A percentile compares a stretch with the other conserved stretches of the same genome.
These are phyloP conservation scores for Cutaneotrichosporon cyanovorans DNA, from an alignment of 1,284 basidiomycete species.

Conservation along the genomic window DNA sequence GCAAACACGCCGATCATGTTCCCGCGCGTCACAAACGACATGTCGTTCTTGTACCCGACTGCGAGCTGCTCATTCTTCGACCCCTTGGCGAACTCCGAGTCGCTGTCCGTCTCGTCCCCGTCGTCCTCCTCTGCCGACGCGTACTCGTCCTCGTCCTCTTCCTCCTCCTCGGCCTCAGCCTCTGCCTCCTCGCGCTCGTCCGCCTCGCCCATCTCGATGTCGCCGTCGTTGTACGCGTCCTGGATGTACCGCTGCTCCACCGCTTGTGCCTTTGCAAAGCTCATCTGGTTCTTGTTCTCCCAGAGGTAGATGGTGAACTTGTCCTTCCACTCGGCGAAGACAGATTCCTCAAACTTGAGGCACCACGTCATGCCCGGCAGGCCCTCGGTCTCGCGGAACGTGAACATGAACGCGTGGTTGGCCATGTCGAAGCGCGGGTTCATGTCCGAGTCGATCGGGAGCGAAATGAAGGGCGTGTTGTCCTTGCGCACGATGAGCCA, in stretches of 20 bases:
- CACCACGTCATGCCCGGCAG: slow-evolving; percentile 68
- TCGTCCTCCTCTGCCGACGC: slow-evolving; percentile 49
- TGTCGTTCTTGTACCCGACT: slow-evolving; percentile 91
- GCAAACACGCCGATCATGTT: slow-evolving; percentile 97
- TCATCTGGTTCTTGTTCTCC: slow-evolving; percentile 69
- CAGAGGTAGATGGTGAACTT: slow-evolving; percentile 68
- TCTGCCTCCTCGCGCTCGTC: slow-evolving; percentile 47
- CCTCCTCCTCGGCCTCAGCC: slow-evolving; percentile 55
- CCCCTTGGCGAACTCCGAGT: slow-evolving; percentile 43
- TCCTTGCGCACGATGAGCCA: slow-evolving; percentile 44
- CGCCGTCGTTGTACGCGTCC: slow-evolving; percentile 61
- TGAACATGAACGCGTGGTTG: slow-evolving; percentile 61
- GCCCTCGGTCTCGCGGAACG: slow-evolving; percentile 51
- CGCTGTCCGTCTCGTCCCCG: slow-evolving; percentile 51
- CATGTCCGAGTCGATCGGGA: slow-evolving; percentile 49
- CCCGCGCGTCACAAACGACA: slow-evolving; percentile 91
- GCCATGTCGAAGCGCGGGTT: slow-evolving; percentile 53
- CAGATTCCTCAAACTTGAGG: slow-evolving; percentile 59
- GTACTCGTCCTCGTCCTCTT: slow-evolving; percentile 49
- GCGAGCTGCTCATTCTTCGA: slow-evolving; percentile 85
- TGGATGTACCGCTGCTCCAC: slow-evolving; percentile 60
- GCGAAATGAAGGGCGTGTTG: slow-evolving; percentile 41
- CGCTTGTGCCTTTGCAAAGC: slow-evolving; percentile 73
- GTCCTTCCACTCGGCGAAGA: slow-evolving; percentile 59
- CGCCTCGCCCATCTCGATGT: slow-evolving; percentile 68